These are phyloP conservation scores for Bidens hawaiensis DNA, from an alignment of 140 eudicot genomes.

Conservation along the genomic window DNA sequence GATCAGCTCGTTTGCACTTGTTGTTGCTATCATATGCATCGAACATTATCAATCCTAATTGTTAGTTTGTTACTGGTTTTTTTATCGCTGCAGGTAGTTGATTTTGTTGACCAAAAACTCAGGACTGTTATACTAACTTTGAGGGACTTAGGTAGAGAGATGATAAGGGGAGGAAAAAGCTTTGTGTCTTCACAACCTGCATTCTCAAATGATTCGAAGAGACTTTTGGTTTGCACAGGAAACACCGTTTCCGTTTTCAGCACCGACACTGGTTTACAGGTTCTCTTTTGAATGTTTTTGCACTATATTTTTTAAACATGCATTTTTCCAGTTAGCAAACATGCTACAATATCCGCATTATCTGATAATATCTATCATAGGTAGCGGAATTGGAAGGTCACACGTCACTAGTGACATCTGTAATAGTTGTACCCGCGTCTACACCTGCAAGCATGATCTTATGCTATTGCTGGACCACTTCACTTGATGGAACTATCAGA, in stretches of 20 bases:
- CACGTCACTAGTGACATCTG: slow-evolving; percentile 66
- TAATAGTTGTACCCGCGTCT: slow-evolving; percentile 67
- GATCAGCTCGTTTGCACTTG: too few species aligned
- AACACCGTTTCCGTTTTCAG: slow-evolving; percentile 79
- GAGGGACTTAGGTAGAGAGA: slow-evolving; percentile 15
- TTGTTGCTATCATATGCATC: not conserved
- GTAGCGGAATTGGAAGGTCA: slow-evolving; percentile 83
- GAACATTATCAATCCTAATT: slow-evolving; percentile 1
- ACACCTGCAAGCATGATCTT: slow-evolving; percentile 48
- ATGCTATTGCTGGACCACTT: slow-evolving; percentile 82
- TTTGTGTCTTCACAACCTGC: slow-evolving; percentile 83
- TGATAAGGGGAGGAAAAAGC: slow-evolving; percentile 82
- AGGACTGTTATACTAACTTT: not conserved
- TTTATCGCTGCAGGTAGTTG: not conserved
- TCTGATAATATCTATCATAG: slow-evolving; percentile 24
- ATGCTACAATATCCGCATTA: not conserved
- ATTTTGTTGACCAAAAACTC: not conserved
- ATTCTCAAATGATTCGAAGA: slow-evolving; percentile 74
- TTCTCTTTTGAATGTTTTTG: not conserved
- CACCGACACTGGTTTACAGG: slow-evolving; percentile 85
- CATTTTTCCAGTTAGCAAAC: not conserved
- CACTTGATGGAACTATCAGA: slow-evolving; percentile 81
- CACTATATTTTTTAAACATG: not conserved
- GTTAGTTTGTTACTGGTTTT: not conserved
- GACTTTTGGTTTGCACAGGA: slow-evolving; percentile 74